A percentile compares a stretch with the other conserved stretches of the same genome.
Evolutionary conservation across 208 protist genomes (phyloP).

Genomic region (Trypanosoma mega): DNA sequence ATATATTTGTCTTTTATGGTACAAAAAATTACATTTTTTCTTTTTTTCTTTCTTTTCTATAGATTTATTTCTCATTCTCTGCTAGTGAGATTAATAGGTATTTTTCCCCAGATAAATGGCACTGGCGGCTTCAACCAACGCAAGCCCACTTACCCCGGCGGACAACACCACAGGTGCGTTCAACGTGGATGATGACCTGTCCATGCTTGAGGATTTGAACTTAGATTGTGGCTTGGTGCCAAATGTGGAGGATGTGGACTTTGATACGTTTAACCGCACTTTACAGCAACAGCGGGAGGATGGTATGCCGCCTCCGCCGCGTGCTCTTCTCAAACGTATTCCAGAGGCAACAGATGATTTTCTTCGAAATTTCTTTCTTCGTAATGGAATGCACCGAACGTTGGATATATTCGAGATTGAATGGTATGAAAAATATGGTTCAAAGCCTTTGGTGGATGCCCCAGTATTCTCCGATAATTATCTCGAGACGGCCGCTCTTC

Average conservation of each 20-base stretch:
- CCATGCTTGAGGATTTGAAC: background rate
- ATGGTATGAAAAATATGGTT: slow-evolving; percentile 80
- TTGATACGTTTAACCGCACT: slow-evolving; percentile 52
- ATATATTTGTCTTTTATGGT: no score
- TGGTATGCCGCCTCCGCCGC: slow-evolving; percentile 69
- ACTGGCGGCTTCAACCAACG: no score
- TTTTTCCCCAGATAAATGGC: no score
- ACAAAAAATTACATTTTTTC: no score
- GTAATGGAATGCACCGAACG: slow-evolving; percentile 74
- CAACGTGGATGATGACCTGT: background rate
- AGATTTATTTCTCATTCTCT: no score
- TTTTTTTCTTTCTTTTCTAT: no score
- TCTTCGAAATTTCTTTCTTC: slow-evolving; percentile 90
- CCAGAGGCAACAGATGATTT: slow-evolving; percentile 94
- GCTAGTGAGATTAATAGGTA: no score
- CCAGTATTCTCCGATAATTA: slow-evolving; percentile 84
- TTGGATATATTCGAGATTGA: slow-evolving; percentile 87
- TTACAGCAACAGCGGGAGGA: slow-evolving; percentile 50
- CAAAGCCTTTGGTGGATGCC: slow-evolving; percentile 42
- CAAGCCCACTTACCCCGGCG: no score
- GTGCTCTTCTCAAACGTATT: slow-evolving; percentile 75
- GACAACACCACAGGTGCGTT: no score
- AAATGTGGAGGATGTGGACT: slow-evolving; percentile 52
- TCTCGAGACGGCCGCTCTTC: slow-evolving; percentile 76
- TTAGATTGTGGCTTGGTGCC: slow-evolving; percentile 8